Conservation (phyloP, 2,329 filamentous ascomycete species). For the Metarhizium brunneum region DNA sequence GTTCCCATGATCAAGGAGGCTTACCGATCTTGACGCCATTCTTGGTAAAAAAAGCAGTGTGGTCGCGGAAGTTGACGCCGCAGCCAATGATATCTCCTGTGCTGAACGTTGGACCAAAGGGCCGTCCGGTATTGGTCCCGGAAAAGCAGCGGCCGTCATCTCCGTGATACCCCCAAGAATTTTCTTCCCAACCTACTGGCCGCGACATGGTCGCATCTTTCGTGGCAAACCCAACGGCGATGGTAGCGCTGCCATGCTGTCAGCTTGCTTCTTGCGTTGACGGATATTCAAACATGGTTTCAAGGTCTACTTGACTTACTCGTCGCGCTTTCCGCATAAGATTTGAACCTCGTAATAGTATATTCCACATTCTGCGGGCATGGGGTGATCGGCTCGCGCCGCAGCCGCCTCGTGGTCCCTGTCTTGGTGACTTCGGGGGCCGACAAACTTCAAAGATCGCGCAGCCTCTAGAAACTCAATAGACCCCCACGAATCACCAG, state of each 20-base stretch:
- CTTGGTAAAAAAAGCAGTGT: conserved; percentile 60
- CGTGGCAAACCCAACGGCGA: conserved; percentile 53
- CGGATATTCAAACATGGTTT: background rate
- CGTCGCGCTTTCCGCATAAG: conserved; percentile 40
- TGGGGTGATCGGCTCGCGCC: conserved; percentile 73
- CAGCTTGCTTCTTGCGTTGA: background rate
- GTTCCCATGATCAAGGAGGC: conserved; percentile 10
- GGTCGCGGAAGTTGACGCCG: conserved; percentile 55
- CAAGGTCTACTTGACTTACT: conserved; percentile 33
- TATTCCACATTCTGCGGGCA: conserved; percentile 83
- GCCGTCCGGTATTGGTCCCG: conserved; percentile 45
- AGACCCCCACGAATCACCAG: conserved; percentile 60
- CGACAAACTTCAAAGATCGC: conserved; percentile 56
- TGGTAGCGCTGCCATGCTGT: conserved; percentile 38
- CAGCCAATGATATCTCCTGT: conserved; percentile 53
- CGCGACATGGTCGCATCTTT: conserved; percentile 44
- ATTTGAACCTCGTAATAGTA: conserved; percentile 80
- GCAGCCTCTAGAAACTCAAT: conserved; percentile 70
- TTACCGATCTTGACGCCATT: conserved; percentile 49
- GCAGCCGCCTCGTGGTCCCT: conserved; percentile 68
- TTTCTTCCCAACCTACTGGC: conserved; percentile 57
- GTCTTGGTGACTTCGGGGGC: conserved; percentile 36
- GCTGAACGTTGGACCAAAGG: conserved; percentile 48
- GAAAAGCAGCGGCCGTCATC: conserved; percentile 56
- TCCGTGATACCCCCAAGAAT: conserved; percentile 61